Base-by-base conservation (phyloP, 495 filamentous ascomycete genomes). In the Talaromyces proteolyticus region DNA sequence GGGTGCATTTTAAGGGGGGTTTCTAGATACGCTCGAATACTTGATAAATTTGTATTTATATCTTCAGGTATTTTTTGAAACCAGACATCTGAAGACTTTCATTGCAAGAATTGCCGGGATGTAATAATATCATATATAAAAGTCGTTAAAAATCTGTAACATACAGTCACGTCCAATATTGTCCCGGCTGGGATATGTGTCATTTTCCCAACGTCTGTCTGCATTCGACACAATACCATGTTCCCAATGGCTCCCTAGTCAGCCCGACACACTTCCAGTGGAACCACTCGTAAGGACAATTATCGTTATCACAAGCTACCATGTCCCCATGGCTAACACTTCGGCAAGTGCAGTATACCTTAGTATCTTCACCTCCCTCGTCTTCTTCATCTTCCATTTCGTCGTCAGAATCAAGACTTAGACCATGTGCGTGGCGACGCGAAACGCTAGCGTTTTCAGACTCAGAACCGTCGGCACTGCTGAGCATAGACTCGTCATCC, bases 231-330 rank as follows among this genome's bases (percentile, higher is more conserved):
- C 93, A 98, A 61, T 87, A 92, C 93, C 93, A 98, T 41, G 83
- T 90, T 18, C 92, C 93, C 44, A 81, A 81, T 3, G 93, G 93
- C 66, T 97, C 92, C 50, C 82, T 81, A 54, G 85, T 92, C 54
- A 98, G 73, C 2, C 89, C 88, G 44, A 97, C 91, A 62, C 93
- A 98, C 53, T 77, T 84, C 90, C 91, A 97, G 73, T 98, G 93
- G 67, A 98, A 98, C 93, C 93, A 98, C 70, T 97, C 92, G 64
- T 82, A 93, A 20, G 86, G 82, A 71, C 93, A 98, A 49, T 85
- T 76, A 40, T 89, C 85, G 56, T 97, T 96, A 69, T 98, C 93
- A 67, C 93, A 98, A 3, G 90, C 93, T 24, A 98, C 92, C 93
- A 98, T 98, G 61, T 96, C 88, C 37, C 93, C 93, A 70, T 87